These are phyloP conservation scores for Monosporascus sp. DNA, from an alignment of 2,329 filamentous ascomycete genomes.

Conservation along the genomic window DNA sequence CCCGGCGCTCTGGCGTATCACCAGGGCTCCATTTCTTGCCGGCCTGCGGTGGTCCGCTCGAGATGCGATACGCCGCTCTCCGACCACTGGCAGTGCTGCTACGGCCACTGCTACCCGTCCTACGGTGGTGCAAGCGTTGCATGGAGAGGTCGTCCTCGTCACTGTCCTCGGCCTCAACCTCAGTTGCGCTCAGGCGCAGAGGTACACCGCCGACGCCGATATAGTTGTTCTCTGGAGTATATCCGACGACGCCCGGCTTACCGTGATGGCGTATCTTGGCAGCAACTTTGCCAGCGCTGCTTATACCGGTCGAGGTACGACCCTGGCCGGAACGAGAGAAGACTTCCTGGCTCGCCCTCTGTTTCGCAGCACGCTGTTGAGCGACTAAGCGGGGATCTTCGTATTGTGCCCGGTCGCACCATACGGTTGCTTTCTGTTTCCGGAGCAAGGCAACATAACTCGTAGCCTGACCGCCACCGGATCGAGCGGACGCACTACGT, in stretches of 20 bases:
- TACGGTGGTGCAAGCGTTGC: conserved; percentile 57
- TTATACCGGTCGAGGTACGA: conserved; percentile 60
- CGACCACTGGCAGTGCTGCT: conserved; percentile 59
- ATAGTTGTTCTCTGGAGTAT: conserved; percentile 71
- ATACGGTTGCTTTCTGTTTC: conserved; percentile 96
- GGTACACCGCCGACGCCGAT: conserved; percentile 76
- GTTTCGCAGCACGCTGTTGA: conserved; percentile 81
- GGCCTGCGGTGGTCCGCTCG: conserved; percentile 39
- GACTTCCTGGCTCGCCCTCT: conserved; percentile 79
- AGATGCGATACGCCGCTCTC: conserved; percentile 47
- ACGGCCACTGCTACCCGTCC: conserved; percentile 70
- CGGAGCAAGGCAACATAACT: conserved; percentile 94
- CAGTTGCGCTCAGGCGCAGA: conserved; percentile 87
- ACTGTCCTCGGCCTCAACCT: conserved; percentile 84
- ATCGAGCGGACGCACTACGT: conserved; percentile 77
- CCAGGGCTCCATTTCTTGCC: conserved; percentile 46
- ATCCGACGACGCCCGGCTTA: conserved; percentile 73
- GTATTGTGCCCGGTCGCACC: conserved; percentile 91
- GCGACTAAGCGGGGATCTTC: conserved; percentile 82
- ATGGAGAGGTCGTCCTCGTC: conserved; percentile 61
- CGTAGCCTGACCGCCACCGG: conserved; percentile 54
- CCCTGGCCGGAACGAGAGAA: conserved; percentile 52
- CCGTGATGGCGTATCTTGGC: conserved; percentile 88
- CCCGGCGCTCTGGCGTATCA: conserved; percentile 51
- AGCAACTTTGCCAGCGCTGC: conserved; percentile 60